Evolutionary conservation across 306 rosid genomes (phyloP), one percentile per base, ranked within the genome.

Genomic region (Fagus crenata): DNA sequence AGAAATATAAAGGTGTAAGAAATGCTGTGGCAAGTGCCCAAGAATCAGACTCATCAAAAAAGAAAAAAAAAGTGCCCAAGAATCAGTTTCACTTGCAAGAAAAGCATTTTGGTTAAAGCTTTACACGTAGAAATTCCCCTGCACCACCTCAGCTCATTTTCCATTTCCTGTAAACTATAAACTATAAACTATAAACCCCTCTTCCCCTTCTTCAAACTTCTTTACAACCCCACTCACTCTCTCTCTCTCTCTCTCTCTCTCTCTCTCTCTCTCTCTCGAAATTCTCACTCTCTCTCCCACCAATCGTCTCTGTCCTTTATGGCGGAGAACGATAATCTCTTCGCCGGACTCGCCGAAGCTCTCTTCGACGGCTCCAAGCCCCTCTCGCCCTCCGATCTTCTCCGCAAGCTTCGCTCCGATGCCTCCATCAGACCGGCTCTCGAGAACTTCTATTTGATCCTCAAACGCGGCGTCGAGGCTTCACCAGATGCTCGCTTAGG

Each of bases 341-440:
- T 95, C 69, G 40, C 72, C 55, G 77, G 78, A 14, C 96, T 95
- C 73, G 77, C 86, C 42, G 92, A 87, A 12, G 80, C 87, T 84
- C 82, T 95, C 59, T 80, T 77, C 71, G 72, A 53, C 37, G 82
- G 80, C 43, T 22, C 58, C 67, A 84, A 86, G 77, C 85, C 88
- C 64, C 36, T 77, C 32, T 74, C 89, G 1, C 84, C 97, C 36
- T 28, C 75, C 73, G 98, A 92, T 74, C 84, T 95, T 73, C 53
- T 91, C 1, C 89, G 68, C 14, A 84, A 78, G 63, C 82, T 95
- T 17, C 96, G 92, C 69, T 84, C 90, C 80, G 84, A 84, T 17
- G 90, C 88, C 63, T 84, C 89, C 53, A 76, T 91, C 80, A 84
- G 89, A 68, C 85, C 54, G 7, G 97, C 86, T 55, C 91, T 96